These are phyloP conservation scores for Ophiostoma piceae DNA, from an alignment of 2,329 filamentous ascomycete species.

Conservation along the genomic window DNA sequence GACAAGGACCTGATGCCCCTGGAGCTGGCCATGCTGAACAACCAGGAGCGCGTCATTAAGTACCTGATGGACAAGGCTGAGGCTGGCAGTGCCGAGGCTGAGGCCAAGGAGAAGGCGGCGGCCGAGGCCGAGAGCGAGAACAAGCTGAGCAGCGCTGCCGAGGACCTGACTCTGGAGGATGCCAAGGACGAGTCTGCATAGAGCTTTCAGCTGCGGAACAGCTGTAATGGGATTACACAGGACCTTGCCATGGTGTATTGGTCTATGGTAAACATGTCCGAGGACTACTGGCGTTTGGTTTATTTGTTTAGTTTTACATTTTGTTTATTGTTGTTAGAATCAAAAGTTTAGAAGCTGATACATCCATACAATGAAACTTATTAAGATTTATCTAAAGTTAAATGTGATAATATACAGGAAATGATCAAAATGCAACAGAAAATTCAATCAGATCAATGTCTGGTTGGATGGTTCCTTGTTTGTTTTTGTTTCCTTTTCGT, in stretches of 20 bases:
- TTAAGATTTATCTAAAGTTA: no score
- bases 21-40: conserved; percentile 66
- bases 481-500: no score
- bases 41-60: conserved; percentile 60
- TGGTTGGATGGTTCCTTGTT: no score
- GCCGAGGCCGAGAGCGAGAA: not conserved
- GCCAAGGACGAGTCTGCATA: not conserved
- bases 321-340: not conserved
- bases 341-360: not conserved
- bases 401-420: no score
- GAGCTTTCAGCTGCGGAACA: not conserved
- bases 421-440: no score
- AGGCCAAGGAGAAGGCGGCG: conserved; percentile 5
- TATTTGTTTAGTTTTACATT: not conserved
- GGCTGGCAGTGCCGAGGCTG: conserved; percentile 11
- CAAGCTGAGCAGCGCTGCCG: not conserved
- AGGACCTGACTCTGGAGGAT: conserved; percentile 2
- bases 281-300: conserved; percentile 7
- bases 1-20: conserved; percentile 76
- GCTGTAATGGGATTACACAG: not conserved
- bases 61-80: conserved; percentile 44
- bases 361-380: not conserved
- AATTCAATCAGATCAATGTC: no score
- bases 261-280: not conserved
- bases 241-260: not conserved